Conservation (phyloP, 441 rosid genomes). For the Dalechampia spathulata region DNA sequence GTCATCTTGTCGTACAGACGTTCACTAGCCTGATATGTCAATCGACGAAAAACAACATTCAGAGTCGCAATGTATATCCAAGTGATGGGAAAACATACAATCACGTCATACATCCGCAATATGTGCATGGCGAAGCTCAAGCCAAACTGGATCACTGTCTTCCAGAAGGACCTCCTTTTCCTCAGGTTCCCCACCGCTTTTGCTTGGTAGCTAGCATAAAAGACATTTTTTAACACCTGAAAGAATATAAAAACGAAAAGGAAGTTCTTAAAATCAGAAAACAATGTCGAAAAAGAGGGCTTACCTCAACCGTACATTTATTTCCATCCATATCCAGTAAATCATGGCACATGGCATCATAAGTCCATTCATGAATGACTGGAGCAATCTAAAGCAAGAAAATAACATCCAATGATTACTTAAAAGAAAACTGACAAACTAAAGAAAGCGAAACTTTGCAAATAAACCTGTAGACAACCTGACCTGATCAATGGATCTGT, state of each 20-base stretch:
- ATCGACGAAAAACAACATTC: conserved; percentile 17
- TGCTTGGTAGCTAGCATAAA: conserved; percentile 60
- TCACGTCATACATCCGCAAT: conserved; percentile 80
- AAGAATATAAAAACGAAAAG: neutral
- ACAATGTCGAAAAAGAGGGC: conserved; percentile 1
- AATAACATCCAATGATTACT: conserved; percentile 10
- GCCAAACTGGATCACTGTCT: conserved; percentile 93
- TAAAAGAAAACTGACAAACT: neutral
- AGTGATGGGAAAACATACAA: conserved; percentile 8
- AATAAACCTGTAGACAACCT: conserved; percentile 35
- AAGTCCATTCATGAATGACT: conserved; percentile 96
- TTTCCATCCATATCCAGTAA: conserved; percentile 89
- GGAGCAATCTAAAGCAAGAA: conserved; percentile 71
- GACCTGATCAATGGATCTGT: conserved; percentile 96
- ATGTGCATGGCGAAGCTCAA: conserved; percentile 96
- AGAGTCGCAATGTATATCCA: neutral
- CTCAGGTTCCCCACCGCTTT: conserved; percentile 63
- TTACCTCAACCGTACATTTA: conserved; percentile 81
- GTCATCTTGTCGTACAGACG: conserved; percentile 91
- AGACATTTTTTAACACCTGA: conserved; percentile 11
- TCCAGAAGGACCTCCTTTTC: conserved; percentile 86
- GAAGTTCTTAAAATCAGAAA: neutral
- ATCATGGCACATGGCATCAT: conserved; percentile 98
- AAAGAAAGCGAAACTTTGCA: conserved; percentile 5
- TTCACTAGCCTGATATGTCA: conserved; percentile 77